Evolutionary conservation across 2,329 filamentous ascomycete species (phyloP).

Genomic region (Cyclaneusma minus): DNA sequence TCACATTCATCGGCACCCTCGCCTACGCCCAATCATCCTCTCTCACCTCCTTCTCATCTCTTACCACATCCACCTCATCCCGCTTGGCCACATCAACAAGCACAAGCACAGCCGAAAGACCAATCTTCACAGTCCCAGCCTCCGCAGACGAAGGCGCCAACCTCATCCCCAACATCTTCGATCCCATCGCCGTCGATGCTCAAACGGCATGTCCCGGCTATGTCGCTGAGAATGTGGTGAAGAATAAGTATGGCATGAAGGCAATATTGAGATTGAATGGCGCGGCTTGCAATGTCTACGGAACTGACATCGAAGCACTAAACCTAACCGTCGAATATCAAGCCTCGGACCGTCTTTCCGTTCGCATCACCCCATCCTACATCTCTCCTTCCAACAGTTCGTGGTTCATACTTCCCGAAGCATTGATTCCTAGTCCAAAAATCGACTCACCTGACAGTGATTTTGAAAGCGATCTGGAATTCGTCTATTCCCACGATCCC

Average conservation of each 20-base stretch:
- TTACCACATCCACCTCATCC: too few species aligned
- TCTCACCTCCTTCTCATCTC: conserved; percentile 1
- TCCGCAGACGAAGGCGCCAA: conserved; percentile 27
- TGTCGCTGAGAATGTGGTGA: conserved; percentile 41
- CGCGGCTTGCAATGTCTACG: conserved; percentile 59
- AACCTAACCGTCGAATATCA: conserved; percentile 55
- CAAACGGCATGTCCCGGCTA: conserved; percentile 48
- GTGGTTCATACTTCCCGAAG: conserved; percentile 51
- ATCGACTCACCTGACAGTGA: conserved; percentile 20
- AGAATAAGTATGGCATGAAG: conserved; percentile 38
- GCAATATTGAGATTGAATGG: conserved; percentile 59
- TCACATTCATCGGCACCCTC: conserved; percentile 1
- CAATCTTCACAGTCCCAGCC: conserved; percentile 30
- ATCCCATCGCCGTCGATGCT: conserved; percentile 43
- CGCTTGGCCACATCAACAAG: too few species aligned
- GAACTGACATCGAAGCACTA: conserved; percentile 54
- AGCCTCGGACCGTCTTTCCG: conserved; percentile 45
- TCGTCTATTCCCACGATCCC: conserved; percentile 35
- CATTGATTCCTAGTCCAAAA: conserved; percentile 31
- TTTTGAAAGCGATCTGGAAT: conserved; percentile 35
- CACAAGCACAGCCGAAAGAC: too few species aligned
- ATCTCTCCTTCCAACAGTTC: conserved; percentile 44
- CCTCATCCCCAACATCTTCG: conserved; percentile 45
- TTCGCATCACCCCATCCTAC: conserved; percentile 54
- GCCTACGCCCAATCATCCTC: background rate